Base-by-base conservation (phyloP, 108 stramenopile species). In the Nannochloropsis salina region DNA sequence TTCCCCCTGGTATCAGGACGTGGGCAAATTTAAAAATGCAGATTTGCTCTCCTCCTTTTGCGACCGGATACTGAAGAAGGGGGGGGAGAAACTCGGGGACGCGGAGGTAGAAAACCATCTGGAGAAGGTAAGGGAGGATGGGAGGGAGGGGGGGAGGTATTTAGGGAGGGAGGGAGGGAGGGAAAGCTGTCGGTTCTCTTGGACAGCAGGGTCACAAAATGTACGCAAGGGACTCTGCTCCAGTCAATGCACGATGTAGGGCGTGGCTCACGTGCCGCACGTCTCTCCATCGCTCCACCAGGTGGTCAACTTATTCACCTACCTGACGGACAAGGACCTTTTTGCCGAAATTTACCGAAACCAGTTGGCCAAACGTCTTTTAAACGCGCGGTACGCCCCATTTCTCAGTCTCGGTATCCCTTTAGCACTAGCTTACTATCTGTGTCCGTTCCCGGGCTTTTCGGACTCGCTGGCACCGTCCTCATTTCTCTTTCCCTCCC, bases 271-370 rank as follows among this genome's bases (percentile, higher is more conserved):
- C 31, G 31, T 31, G 31, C 31, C 31, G 31, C 31, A 31, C 31
- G 31, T 31, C 31, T 31, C 31, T 31, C 31, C 0, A 31, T 1
- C 31, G 31, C 47, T 15, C 15, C 15, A 12, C 47, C 47, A 51
- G 47, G 94, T 97, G 86, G 97, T 99, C 40, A 94, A 97, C 91
- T 92, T 99, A 12, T 99, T 99, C 87, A 94, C 95, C 9, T 99
- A 98, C 90, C 90, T 99, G 44, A 95, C 95, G 3, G 99, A 99
- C 88, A 99, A 99, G 93, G 99, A 99, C 90, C 90, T 96, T 85
- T 99, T 99, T 92, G 97, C 95, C 20, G 99, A 99, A 86, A 97
- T 98, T 83, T 98, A 98, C 89, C 93, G 98, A 31, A 96, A 98
- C 86, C 98, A 98, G 90, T 93, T 99, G 83, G 95, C 98, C 41